Percentiles rank a stretch among this genome's conserved stretches.
phyloP scores from a whole-genome alignment of 116 monocot species.

The Iris pallida region DNA sequence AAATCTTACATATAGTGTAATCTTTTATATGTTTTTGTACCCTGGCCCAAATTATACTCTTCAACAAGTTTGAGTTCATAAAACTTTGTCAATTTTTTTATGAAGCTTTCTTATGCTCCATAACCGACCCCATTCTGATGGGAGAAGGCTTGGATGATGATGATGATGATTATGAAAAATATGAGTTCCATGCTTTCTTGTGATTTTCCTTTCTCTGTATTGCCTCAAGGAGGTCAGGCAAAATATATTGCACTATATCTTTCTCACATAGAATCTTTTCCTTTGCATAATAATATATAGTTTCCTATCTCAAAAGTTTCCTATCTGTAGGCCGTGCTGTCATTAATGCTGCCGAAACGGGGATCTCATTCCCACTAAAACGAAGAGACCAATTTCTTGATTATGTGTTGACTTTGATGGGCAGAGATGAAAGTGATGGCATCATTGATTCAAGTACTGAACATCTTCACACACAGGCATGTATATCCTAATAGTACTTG shows the following conservation, averaged over 20 bases:
- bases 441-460: slow-evolving; percentile 62
- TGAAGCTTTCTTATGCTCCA: no score
- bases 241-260: neutral
- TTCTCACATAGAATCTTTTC: neutral
- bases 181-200: no score
- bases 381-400: slow-evolving; percentile 86
- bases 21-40: no score
- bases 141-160: no score
- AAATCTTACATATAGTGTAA: no score
- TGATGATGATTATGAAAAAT: no score
- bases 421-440: slow-evolving; percentile 68
- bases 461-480: slow-evolving; percentile 82
- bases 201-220: no score
- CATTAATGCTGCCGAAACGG: slow-evolving; percentile 87
- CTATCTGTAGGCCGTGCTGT: slow-evolving; percentile 62
- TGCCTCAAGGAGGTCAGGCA: no score
- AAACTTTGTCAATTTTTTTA: no score
- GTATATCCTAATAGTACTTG: neutral
- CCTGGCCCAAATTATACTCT: no score
- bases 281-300: neutral
- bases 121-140: no score
- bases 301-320: neutral
- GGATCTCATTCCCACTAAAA: slow-evolving; percentile 81
- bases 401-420: slow-evolving; percentile 94
- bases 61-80: no score